Percentiles rank a stretch among this genome's conserved stretches.
Evolutionary conservation across 768 basidiomycete species (phyloP).

Genomic region (Pulveroboletus sp.): DNA sequence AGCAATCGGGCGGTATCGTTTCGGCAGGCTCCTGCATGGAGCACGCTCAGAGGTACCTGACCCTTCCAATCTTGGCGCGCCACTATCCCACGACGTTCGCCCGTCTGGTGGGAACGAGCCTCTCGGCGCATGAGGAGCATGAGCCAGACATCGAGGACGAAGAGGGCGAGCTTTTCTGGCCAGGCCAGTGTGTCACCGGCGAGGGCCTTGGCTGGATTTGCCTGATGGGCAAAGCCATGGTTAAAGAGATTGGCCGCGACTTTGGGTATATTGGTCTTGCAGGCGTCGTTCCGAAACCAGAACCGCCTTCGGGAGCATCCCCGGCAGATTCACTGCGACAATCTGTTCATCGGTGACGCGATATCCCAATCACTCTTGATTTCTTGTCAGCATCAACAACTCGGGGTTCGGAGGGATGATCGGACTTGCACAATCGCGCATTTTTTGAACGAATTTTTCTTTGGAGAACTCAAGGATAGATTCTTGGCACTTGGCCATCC

Average conservation of each 20-base stretch:
- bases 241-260: constrained; percentile 72
- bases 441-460: constrained; percentile 27
- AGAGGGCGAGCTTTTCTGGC: constrained; percentile 85
- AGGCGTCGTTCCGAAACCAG: constrained; percentile 69
- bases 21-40: constrained; percentile 41
- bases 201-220: constrained; percentile 87
- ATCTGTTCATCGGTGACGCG: constrained; percentile 29
- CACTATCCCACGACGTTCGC: constrained; percentile 75
- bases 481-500: constrained; percentile 16
- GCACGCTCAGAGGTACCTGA: constrained; percentile 50
- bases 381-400: constrained; percentile 30
- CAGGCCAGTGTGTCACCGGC: constrained; percentile 64
- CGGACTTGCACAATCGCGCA: constrained; percentile 22
- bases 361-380: constrained; percentile 13
- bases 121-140: constrained; percentile 62
- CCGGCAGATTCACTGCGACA: constrained; percentile 30
- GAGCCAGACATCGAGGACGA: constrained; percentile 83
- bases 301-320: constrained; percentile 32
- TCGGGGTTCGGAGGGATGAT: constrained; percentile 20
- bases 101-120: constrained; percentile 62
- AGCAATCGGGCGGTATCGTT: constrained; percentile 35
- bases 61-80: constrained; percentile 60
- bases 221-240: constrained; percentile 81
- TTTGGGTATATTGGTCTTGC: constrained; percentile 69
- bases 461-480: constrained; percentile 12